Percentiles rank a stretch among this genome's conserved stretches.
Evolutionary conservation across 1,284 basidiomycete species (phyloP).

Genomic region (Pisolithus thermaeus): DNA sequence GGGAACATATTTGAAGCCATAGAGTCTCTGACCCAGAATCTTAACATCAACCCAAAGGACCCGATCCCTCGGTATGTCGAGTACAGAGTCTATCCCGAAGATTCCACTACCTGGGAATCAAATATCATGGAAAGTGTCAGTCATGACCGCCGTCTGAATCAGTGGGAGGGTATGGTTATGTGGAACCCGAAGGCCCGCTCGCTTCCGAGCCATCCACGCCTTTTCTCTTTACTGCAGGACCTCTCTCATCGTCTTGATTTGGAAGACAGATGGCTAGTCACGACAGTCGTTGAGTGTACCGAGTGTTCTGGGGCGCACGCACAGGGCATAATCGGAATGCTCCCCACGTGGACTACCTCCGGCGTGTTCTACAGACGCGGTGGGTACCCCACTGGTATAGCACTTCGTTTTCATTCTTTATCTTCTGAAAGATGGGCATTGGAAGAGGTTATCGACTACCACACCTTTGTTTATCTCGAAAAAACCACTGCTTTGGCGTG

Average conservation of each 20-base stretch:
- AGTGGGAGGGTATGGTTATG: background rate
- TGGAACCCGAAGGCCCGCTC: background rate
- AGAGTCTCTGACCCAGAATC: background rate
- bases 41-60: background rate
- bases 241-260: background rate
- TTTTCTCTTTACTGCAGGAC: background rate
- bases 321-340: background rate
- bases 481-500: background rate
- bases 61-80: background rate
- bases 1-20: background rate
- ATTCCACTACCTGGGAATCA: background rate
- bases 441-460: background rate
- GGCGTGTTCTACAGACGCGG: background rate
- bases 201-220: background rate
- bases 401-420: background rate
- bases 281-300: background rate
- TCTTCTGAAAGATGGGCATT: background rate
- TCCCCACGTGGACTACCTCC: background rate
- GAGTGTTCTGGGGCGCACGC: background rate
- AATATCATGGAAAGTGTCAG: background rate
- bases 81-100: background rate
- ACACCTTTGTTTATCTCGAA: background rate
- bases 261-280: background rate
- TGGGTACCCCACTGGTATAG: background rate
- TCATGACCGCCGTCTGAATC: background rate